Evolutionary conservation across 108 stramenopile genomes (phyloP).

Genomic region (Cyclotella choctawhatcheeana): DNA sequence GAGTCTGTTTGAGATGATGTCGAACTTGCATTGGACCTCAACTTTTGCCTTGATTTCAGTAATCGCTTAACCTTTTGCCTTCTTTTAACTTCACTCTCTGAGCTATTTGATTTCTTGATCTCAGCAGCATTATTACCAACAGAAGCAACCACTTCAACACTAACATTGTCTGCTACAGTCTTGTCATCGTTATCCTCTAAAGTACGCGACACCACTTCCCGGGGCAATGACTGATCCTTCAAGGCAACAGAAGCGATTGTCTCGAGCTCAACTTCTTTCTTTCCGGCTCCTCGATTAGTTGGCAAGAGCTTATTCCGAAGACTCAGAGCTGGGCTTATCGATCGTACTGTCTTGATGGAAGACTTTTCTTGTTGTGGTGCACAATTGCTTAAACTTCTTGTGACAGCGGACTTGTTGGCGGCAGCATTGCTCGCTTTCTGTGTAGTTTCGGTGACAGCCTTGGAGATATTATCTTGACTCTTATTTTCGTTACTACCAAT

Average conservation of each 20-base stretch:
- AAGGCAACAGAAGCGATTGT: background rate
- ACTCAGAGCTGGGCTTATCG: constrained; percentile 1
- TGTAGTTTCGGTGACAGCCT: constrained; percentile 1
- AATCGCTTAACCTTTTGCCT: constrained; percentile 5
- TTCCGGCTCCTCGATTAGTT: background rate
- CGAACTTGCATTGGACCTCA: background rate
- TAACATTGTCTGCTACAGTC: background rate
- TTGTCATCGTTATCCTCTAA: background rate
- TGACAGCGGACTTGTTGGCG: background rate
- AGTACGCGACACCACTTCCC: background rate
- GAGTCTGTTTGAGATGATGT: background rate
- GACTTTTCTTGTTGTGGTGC: background rate
- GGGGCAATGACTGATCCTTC: background rate
- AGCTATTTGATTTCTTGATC: background rate
- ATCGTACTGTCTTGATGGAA: background rate
- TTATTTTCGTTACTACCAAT: constrained; percentile 3
- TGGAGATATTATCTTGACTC: constrained; percentile 2
- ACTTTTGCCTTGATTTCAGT: background rate
- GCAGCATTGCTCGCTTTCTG: background rate
- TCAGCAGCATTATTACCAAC: background rate
- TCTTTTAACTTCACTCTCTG: background rate
- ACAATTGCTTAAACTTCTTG: background rate
- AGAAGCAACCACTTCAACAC: constrained; percentile 3
- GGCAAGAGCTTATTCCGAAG: background rate
- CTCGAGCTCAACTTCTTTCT: background rate